These are phyloP conservation scores for Plasmodium inui DNA, from an alignment of 169 alveolate species.

Conservation along the genomic window DNA sequence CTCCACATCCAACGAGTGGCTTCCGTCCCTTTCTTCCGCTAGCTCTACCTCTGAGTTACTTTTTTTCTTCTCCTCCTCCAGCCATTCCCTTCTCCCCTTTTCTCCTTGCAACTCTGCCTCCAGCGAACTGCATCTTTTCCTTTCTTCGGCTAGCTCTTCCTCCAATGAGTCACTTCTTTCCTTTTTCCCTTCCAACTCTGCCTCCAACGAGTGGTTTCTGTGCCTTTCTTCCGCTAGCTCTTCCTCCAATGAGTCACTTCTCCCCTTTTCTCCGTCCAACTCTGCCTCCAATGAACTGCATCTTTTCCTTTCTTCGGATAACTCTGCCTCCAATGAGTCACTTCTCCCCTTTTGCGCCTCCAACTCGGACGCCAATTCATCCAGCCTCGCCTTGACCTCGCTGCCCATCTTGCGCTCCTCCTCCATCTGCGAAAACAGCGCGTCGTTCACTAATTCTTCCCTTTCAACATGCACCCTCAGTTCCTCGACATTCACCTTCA, in stretches of 20 bases:
- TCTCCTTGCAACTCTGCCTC: neutral
- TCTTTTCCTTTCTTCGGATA: constrained; percentile 10
- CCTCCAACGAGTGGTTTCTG: neutral
- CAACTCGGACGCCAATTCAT: neutral
- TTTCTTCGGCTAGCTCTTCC: constrained; percentile 3
- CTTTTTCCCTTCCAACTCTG: constrained; percentile 31
- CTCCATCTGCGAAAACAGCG: neutral
- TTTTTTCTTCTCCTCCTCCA: neutral
- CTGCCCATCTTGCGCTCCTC: neutral
- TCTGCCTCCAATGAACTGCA: neutral
- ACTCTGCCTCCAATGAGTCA: neutral
- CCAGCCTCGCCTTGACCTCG: neutral
- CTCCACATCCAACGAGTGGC: neutral
- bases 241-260: neutral
- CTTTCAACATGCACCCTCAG: constrained; percentile 8
- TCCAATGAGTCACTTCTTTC: neutral
- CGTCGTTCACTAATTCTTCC: neutral
- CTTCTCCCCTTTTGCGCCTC: neutral
- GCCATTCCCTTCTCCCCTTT: neutral
- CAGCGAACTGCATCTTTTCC: neutral
- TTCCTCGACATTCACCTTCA: no score
- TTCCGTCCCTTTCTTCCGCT: constrained; percentile 5
- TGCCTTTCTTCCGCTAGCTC: constrained; percentile 23
- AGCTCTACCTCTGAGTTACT: neutral
- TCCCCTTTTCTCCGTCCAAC: neutral